These are phyloP conservation scores for Claviceps sp. DNA, from an alignment of 2,329 filamentous ascomycete species.

Conservation along the genomic window DNA sequence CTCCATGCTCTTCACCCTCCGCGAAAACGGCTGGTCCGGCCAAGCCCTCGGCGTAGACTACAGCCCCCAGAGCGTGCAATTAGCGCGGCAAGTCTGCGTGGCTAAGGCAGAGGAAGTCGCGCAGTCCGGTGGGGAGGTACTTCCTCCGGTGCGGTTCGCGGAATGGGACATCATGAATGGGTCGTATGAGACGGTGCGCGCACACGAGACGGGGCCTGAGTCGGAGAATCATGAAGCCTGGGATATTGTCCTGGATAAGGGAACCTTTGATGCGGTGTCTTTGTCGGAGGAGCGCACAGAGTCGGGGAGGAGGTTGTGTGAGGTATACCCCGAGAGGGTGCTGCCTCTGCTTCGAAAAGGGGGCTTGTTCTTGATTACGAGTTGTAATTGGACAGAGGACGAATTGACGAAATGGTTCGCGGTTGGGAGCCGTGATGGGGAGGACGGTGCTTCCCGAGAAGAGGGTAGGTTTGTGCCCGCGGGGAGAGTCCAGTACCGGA, in stretches of 20 bases:
- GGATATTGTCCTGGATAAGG: slow-evolving; percentile 93
- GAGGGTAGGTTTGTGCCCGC: slow-evolving; percentile 42
- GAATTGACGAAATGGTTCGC: slow-evolving; percentile 76
- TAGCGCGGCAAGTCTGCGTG: slow-evolving; percentile 53
- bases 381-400: slow-evolving; percentile 94
- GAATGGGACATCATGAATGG: slow-evolving; percentile 52
- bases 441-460: too few species aligned
- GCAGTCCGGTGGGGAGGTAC: too few species aligned
- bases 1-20: slow-evolving; percentile 71
- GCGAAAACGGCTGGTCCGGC: slow-evolving; percentile 51
- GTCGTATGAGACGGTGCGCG: slow-evolving; percentile 20
- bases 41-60: slow-evolving; percentile 82
- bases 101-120: slow-evolving; percentile 10
- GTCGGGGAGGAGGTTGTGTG: slow-evolving; percentile 49
- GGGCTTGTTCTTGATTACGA: slow-evolving; percentile 74
- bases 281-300: slow-evolving; percentile 45
- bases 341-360: slow-evolving; percentile 53
- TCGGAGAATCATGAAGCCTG: slow-evolving; percentile 39
- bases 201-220: slow-evolving; percentile 4
- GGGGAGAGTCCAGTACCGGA: slow-evolving; percentile 64
- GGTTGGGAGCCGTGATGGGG: not conserved
- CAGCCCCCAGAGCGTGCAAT: slow-evolving; percentile 56
- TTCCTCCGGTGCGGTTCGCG: slow-evolving; percentile 25
- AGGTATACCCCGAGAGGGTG: slow-evolving; percentile 61
- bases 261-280: slow-evolving; percentile 90